phyloP scores from a whole-genome alignment of 495 filamentous ascomycete species.

The Chaetomium tenue region DNA sequence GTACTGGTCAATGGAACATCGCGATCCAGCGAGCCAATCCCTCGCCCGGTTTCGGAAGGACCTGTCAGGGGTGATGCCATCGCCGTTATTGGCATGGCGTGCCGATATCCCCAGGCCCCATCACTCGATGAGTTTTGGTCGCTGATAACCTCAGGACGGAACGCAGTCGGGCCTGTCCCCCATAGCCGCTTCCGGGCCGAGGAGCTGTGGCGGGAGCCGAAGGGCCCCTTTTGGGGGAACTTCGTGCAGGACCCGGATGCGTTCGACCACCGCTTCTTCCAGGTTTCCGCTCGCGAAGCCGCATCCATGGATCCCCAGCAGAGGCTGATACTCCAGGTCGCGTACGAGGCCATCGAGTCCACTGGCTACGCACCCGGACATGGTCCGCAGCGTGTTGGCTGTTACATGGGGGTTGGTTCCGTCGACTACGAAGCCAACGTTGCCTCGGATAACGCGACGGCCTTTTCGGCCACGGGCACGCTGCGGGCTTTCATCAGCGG shows the following conservation, averaged over 20 bases:
- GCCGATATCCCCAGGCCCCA: slow-evolving; percentile 37
- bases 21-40: no score
- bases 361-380: slow-evolving; percentile 49
- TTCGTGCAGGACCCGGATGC: slow-evolving; percentile 43
- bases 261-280: slow-evolving; percentile 59
- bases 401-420: slow-evolving; percentile 29
- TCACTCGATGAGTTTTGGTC: slow-evolving; percentile 15
- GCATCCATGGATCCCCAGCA: slow-evolving; percentile 69
- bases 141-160: slow-evolving; percentile 10
- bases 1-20: no score
- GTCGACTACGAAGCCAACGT: slow-evolving; percentile 34
- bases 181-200: neutral
- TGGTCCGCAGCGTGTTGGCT: slow-evolving; percentile 24
- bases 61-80: neutral
- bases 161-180: slow-evolving; percentile 3
- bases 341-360: slow-evolving; percentile 73
- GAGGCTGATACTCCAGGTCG: slow-evolving; percentile 67
- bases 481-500: slow-evolving; percentile 42
- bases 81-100: slow-evolving; percentile 42
- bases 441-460: slow-evolving; percentile 48
- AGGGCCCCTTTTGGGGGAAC: slow-evolving; percentile 19
- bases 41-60: no score
- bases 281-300: slow-evolving; percentile 54
- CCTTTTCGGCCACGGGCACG: slow-evolving; percentile 27
- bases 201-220: neutral